phyloP scores from a whole-genome alignment of 495 filamentous ascomycete genomes.

The Xylaria curta region DNA sequence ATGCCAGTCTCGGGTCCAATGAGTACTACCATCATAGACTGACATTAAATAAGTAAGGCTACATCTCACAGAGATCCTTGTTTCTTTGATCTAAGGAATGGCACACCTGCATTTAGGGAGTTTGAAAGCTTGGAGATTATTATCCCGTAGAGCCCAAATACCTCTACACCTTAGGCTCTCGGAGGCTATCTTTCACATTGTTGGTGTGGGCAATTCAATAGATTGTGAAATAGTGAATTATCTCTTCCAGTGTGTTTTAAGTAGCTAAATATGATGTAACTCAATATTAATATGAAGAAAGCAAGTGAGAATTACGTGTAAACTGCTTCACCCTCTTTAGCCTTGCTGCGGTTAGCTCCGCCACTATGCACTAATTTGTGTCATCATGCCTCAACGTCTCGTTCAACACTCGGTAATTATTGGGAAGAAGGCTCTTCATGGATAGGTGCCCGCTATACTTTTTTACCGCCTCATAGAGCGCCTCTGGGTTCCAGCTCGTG shows the following conservation, averaged over 20 bases:
- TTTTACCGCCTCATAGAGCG: constrained; percentile 6
- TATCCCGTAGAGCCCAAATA: too few species aligned
- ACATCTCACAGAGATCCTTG: too few species aligned
- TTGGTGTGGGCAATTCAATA: too few species aligned
- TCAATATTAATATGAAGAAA: not conserved
- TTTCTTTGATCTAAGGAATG: too few species aligned
- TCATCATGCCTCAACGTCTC: not conserved
- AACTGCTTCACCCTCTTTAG: not conserved
- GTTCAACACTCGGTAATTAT: constrained; percentile 9
- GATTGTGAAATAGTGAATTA: not conserved
- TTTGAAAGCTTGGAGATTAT: too few species aligned
- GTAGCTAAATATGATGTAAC: not conserved
- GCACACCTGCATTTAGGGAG: too few species aligned
- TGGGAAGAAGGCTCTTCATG: not conserved
- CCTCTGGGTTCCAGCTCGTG: not conserved
- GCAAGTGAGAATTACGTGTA: not conserved
- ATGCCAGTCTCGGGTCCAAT: too few species aligned
- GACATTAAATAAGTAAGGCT: too few species aligned
- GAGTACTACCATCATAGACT: too few species aligned
- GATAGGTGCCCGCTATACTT: not conserved
- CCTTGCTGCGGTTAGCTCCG: not conserved
- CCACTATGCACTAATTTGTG: not conserved
- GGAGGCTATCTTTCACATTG: not conserved
- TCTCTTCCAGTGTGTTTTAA: not conserved
- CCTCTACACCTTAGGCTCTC: too few species aligned